Percentiles rank a stretch among this genome's conserved stretches.
Conservation (phyloP, 495 filamentous ascomycete species). For the Lophiotrema nucula region DNA sequence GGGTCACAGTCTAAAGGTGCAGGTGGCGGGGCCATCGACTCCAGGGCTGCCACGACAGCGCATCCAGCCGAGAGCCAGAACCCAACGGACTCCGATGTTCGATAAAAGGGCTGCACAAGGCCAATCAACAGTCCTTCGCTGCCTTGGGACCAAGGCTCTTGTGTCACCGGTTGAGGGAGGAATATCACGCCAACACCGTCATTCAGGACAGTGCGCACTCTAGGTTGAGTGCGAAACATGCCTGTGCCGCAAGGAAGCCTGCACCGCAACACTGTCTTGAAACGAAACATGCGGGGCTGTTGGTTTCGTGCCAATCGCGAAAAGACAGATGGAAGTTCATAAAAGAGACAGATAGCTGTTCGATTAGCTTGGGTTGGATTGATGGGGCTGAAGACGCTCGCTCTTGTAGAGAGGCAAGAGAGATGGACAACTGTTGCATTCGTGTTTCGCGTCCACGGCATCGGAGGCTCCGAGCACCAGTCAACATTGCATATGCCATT, state of each 20-base stretch:
- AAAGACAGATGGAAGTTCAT: not conserved
- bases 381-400: no score
- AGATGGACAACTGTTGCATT: no score
- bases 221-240: not conserved
- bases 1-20: no score
- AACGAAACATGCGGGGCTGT: not conserved
- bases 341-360: no score
- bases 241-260: slow-evolving; percentile 1
- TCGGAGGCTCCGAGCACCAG: no score
- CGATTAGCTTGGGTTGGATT: no score
- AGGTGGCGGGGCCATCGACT: not conserved
- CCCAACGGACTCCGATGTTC: slow-evolving; percentile 23
- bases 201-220: not conserved
- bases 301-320: not conserved
- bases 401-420: no score
- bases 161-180: slow-evolving; percentile 4
- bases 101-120: not conserved
- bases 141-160: slow-evolving; percentile 18
- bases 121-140: slow-evolving; percentile 18
- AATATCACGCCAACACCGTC: slow-evolving; percentile 13
- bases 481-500: no score
- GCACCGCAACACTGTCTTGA: not conserved
- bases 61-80: slow-evolving; percentile 25
- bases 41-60: slow-evolving; percentile 25
- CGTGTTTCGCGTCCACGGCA: no score